Conservation (phyloP, 208 protist species). For the Trypanosoma lewisi region DNA sequence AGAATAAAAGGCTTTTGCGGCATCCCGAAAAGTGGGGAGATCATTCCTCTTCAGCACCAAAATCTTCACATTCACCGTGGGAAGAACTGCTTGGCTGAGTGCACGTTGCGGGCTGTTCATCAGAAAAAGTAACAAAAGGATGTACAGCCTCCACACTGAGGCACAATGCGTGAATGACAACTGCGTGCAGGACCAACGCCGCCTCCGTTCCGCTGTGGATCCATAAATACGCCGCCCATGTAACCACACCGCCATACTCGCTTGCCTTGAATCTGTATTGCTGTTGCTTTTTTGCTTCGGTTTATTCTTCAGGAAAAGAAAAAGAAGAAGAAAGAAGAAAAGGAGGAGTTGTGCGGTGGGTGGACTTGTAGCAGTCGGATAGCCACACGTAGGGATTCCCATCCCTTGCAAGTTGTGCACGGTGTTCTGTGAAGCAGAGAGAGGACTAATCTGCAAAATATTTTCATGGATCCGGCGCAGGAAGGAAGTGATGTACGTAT, state of each 20-base stretch:
- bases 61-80: neutral
- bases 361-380: too few species aligned
- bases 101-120: neutral
- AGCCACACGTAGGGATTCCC: too few species aligned
- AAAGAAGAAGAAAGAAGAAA: neutral
- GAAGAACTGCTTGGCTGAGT: neutral
- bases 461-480: conserved; percentile 35
- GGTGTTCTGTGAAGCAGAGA: too few species aligned
- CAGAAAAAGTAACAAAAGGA: neutral
- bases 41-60: neutral
- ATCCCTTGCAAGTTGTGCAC: too few species aligned
- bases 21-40: too few species aligned
- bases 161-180: neutral
- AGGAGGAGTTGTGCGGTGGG: too few species aligned
- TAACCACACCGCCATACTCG: neutral
- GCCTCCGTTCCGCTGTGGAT: too few species aligned
- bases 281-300: neutral
- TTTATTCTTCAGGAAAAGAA: neutral
- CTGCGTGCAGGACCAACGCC: neutral
- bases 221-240: neutral
- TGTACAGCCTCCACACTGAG: neutral
- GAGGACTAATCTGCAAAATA: conserved; percentile 48
- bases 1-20: too few species aligned
- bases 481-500: conserved; percentile 45
- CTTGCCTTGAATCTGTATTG: neutral